A percentile compares a stretch with the other conserved stretches of the same genome.
Conservation (phyloP, 352 stramenopile species). For the Phytopythium oedochilum region DNA sequence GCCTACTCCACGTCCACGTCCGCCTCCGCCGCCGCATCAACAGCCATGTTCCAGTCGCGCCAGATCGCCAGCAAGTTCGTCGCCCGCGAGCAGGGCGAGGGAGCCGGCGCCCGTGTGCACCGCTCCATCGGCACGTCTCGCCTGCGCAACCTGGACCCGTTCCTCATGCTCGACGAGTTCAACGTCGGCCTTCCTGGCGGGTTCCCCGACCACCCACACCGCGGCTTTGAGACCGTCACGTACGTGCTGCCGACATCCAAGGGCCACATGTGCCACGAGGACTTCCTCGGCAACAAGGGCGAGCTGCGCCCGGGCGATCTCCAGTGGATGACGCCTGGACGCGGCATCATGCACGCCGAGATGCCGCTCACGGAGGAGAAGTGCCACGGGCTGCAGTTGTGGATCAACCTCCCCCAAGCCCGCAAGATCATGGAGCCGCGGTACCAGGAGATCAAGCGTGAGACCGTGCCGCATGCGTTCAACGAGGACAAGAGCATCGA, state of each 20-base stretch:
- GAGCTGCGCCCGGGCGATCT: constrained; percentile 40
- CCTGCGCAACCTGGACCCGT: constrained; percentile 43
- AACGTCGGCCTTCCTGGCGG: constrained; percentile 56
- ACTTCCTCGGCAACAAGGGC: constrained; percentile 67
- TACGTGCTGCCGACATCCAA: constrained; percentile 75
- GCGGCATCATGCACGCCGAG: constrained; percentile 47
- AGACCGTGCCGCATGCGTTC: constrained; percentile 31
- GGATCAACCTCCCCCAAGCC: constrained; percentile 40
- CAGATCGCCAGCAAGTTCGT: constrained; percentile 49
- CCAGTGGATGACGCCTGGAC: constrained; percentile 57
- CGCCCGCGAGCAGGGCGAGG: constrained; percentile 43
- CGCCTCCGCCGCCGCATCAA: constrained; percentile 10
- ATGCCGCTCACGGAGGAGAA: constrained; percentile 31
- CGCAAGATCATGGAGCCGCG: constrained; percentile 45
- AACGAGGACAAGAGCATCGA: constrained; percentile 32
- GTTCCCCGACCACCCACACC: constrained; percentile 89
- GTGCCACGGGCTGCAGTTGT: constrained; percentile 42
- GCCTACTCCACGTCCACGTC: constrained; percentile 4
- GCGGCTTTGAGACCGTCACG: constrained; percentile 91
- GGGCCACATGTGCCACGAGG: constrained; percentile 83
- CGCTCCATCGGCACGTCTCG: constrained; percentile 47
- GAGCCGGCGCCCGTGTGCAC: constrained; percentile 47
- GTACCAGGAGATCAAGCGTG: constrained; percentile 47
- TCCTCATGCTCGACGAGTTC: constrained; percentile 63
- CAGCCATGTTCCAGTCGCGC: constrained; percentile 20